phyloP scores from a whole-genome alignment of 176 grass and related monocot genomes.

The Musa acuminata region DNA sequence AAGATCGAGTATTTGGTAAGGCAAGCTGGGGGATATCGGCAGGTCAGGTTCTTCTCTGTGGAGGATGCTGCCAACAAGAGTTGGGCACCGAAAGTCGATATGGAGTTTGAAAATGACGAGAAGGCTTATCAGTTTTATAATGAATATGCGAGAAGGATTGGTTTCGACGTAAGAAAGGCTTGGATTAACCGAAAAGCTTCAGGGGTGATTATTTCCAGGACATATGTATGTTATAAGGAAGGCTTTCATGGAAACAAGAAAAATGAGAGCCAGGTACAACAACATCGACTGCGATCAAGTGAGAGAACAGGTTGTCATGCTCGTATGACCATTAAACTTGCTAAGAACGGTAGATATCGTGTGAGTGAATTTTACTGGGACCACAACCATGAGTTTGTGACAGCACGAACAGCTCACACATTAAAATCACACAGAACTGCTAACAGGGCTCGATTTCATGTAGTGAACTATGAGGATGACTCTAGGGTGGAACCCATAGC shows the following conservation, averaged over 20 bases:
- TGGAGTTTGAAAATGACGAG: conserved; percentile 46
- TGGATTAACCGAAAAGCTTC: conserved; percentile 35
- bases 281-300: conserved; percentile 7
- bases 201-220: conserved; percentile 36
- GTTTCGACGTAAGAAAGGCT: conserved; percentile 45
- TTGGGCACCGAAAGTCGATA: conserved; percentile 24
- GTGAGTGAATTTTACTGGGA: conserved; percentile 31
- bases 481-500: conserved; percentile 6
- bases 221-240: conserved; percentile 43
- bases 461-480: conserved; percentile 1
- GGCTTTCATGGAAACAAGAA: conserved; percentile 30
- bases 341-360: conserved; percentile 41
- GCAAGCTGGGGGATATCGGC: conserved; percentile 15
- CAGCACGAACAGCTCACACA: conserved; percentile 34
- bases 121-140: conserved; percentile 39
- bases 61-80: conserved; percentile 21
- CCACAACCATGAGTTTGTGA: conserved; percentile 45
- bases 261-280: conserved; percentile 9
- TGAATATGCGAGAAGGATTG: conserved; percentile 34
- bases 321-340: conserved; percentile 33
- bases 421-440: conserved; percentile 30
- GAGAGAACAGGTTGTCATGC: conserved; percentile 38
- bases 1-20: conserved; percentile 17
- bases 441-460: not conserved
- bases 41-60: conserved; percentile 11